These are phyloP conservation scores for Naganishia vaughanmartiniae DNA, from an alignment of 768 basidiomycete species.

Conservation along the genomic window DNA sequence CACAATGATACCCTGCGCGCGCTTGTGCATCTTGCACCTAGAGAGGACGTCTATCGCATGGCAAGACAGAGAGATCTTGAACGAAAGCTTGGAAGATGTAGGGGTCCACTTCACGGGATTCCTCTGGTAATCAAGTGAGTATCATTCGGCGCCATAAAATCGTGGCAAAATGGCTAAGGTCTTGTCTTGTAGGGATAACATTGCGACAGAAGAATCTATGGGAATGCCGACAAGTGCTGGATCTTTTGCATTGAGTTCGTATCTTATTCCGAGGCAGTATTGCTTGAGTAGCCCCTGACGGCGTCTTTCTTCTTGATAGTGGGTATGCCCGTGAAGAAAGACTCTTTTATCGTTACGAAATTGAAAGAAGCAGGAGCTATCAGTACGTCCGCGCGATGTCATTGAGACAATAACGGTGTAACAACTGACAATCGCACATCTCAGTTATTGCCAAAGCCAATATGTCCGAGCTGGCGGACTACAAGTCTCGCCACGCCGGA, in stretches of 20 bases:
- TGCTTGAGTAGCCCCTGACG: not conserved
- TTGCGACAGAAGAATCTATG: slow-evolving; percentile 39
- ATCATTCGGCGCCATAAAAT: no score
- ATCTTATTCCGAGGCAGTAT: slow-evolving; percentile 12
- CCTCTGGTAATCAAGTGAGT: slow-evolving; percentile 29
- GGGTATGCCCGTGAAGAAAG: slow-evolving; percentile 31
- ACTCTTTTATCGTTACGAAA: slow-evolving; percentile 22
- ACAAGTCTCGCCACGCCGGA: slow-evolving; percentile 28
- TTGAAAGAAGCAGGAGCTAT: slow-evolving; percentile 25
- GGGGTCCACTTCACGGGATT: slow-evolving; percentile 21
- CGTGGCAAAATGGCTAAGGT: not conserved
- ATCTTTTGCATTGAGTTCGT: slow-evolving; percentile 29
- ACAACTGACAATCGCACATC: not conserved
- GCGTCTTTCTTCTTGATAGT: not conserved
- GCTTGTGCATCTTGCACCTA: slow-evolving; percentile 31
- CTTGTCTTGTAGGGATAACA: slow-evolving; percentile 35
- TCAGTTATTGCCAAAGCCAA: slow-evolving; percentile 44
- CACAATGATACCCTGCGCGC: slow-evolving; percentile 34
- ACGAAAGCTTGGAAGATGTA: slow-evolving; percentile 24
- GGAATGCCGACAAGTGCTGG: slow-evolving; percentile 47
- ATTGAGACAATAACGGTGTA: not conserved
- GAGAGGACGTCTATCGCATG: slow-evolving; percentile 29
- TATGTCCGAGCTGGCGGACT: slow-evolving; percentile 39
- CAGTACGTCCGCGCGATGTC: not conserved
- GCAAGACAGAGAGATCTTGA: slow-evolving; percentile 32